phyloP scores from a whole-genome alignment of 441 rosid species.

The Pelargonium exstipulatum region DNA sequence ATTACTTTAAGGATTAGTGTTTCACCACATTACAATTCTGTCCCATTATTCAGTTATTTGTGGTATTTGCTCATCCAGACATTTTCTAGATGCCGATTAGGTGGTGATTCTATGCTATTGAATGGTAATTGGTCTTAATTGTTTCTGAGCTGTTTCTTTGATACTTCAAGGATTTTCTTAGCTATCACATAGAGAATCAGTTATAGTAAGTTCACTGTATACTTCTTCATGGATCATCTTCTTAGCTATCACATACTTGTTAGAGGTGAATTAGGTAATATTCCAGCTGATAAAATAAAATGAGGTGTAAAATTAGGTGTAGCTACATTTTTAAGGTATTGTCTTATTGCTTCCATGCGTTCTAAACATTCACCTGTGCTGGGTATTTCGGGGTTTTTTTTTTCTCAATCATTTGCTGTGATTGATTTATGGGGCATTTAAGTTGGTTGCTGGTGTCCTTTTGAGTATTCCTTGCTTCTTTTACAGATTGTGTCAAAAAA shows the following conservation, averaged over 20 bases:
- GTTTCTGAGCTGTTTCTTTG: not conserved
- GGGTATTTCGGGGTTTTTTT: slow-evolving; percentile 16
- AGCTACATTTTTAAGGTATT: not conserved
- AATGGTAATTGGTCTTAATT: not conserved
- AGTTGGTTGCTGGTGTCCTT: not conserved
- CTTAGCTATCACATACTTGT: not conserved
- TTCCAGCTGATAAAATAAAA: not conserved
- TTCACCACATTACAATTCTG: too few relatives aligned
- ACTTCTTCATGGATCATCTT: not conserved
- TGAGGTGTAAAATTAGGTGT: not conserved
- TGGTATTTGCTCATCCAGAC: not conserved
- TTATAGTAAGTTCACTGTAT: not conserved
- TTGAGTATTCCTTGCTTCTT: slow-evolving; percentile 3
- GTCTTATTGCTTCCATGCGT: not conserved
- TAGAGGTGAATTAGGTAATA: not conserved
- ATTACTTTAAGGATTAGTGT: too few relatives aligned
- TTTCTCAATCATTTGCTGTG: not conserved
- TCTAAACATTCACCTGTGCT: not conserved
- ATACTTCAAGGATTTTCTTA: too few relatives aligned
- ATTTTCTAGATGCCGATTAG: not conserved
- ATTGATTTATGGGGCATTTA: not conserved
- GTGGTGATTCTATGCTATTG: not conserved
- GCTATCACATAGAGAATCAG: not conserved
- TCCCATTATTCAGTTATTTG: too few relatives aligned
- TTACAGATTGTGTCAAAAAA: slow-evolving; percentile 68